phyloP scores from a whole-genome alignment of 1,139 yeast genomes.

The Sugiyamaella pinicola region DNA sequence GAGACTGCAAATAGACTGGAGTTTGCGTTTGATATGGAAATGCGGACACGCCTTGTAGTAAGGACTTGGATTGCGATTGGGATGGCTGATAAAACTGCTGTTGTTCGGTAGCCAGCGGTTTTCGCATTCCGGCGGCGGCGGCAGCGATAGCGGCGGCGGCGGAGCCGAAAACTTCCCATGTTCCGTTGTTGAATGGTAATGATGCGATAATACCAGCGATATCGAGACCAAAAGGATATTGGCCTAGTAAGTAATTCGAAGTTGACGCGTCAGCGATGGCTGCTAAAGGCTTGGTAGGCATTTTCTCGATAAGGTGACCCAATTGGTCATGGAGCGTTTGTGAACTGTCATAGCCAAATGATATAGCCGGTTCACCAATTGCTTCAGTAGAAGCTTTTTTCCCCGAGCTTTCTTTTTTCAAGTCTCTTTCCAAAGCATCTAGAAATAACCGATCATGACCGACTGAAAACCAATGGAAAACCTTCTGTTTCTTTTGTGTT shows the following conservation, averaged over 20 bases:
- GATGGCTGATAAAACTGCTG: neutral
- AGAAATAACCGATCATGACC: slow-evolving; percentile 91
- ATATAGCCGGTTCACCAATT: slow-evolving; percentile 47
- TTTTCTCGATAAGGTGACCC: slow-evolving; percentile 35
- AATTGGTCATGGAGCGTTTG: slow-evolving; percentile 46
- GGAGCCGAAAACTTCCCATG: too few species aligned
- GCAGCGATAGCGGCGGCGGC: too few species aligned
- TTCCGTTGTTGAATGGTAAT: neutral
- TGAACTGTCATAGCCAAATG: slow-evolving; percentile 44
- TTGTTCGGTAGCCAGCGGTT: too few species aligned
- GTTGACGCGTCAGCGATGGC: slow-evolving; percentile 42
- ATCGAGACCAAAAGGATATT: slow-evolving; percentile 16
- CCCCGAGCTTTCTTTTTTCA: slow-evolving; percentile 65
- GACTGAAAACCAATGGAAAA: slow-evolving; percentile 94
- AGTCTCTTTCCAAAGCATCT: slow-evolving; percentile 91
- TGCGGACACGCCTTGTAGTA: too few species aligned
- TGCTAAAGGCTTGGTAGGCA: slow-evolving; percentile 40
- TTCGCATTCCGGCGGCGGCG: too few species aligned
- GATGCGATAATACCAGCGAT: slow-evolving; percentile 4
- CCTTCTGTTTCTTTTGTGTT: slow-evolving; percentile 96
- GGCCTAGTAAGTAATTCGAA: slow-evolving; percentile 22
- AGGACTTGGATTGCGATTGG: too few species aligned
- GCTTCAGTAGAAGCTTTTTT: slow-evolving; percentile 46
- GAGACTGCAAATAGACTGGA: slow-evolving; percentile 15
- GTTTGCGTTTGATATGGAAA: slow-evolving; percentile 8